phyloP scores from a whole-genome alignment of 2,329 filamentous ascomycete species.

The Onygena corvina region DNA sequence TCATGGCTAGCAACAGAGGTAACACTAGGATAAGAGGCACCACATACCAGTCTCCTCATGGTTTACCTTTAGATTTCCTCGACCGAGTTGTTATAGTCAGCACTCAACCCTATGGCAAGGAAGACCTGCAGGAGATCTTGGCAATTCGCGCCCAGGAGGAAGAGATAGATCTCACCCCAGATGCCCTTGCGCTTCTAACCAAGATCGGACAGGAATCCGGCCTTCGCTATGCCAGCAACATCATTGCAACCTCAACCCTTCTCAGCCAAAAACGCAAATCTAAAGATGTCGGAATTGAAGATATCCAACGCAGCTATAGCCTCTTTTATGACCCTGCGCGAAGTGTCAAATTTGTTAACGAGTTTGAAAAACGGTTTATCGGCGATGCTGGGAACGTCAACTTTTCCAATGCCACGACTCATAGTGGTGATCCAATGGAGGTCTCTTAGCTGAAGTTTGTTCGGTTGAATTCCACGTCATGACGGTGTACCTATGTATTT shows the following conservation, averaged over 20 bases:
- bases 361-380: constrained; percentile 88
- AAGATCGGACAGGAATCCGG: constrained; percentile 93
- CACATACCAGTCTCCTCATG: constrained; percentile 84
- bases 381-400: constrained; percentile 72
- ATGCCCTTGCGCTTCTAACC: constrained; percentile 82
- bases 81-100: constrained; percentile 94
- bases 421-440: constrained; percentile 56
- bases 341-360: constrained; percentile 79
- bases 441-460: constrained; percentile 39
- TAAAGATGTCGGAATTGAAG: constrained; percentile 70
- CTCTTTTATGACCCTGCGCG: constrained; percentile 84
- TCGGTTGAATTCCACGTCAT: constrained; percentile 13
- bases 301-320: constrained; percentile 85
- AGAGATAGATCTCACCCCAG: constrained; percentile 79
- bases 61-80: constrained; percentile 86
- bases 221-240: constrained; percentile 89
- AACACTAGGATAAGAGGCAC: constrained; percentile 86
- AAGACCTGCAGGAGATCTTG: constrained; percentile 87
- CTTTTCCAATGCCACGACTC: constrained; percentile 41
- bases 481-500: constrained; percentile 12
- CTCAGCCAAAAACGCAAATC: constrained; percentile 74
- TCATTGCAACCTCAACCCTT: constrained; percentile 88
- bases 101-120: constrained; percentile 68
- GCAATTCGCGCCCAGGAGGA: constrained; percentile 89
- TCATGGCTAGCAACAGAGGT: constrained; percentile 97